These are phyloP conservation scores for Scheffersomyces titani DNA, from an alignment of 1,139 yeast species.

Conservation along the genomic window DNA sequence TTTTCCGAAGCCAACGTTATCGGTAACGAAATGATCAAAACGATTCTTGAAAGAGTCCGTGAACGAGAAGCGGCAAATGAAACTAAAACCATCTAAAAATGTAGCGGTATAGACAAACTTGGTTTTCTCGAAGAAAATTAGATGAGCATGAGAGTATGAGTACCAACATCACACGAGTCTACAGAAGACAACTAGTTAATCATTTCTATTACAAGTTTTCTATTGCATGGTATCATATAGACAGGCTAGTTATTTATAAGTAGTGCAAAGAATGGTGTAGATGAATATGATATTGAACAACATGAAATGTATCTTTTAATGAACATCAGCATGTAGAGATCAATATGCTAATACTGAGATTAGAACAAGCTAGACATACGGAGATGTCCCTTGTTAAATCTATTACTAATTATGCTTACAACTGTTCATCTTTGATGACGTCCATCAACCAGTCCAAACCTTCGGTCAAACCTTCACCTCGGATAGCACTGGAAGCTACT, in stretches of 20 bases:
- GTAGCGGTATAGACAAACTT: background rate
- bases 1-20: conserved; percentile 83
- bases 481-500: conserved; percentile 93
- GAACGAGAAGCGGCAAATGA: conserved; percentile 30
- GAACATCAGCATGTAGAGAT: background rate
- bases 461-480: conserved; percentile 94
- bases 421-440: conserved; percentile 89
- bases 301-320: too few relatives aligned
- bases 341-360: background rate
- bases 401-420: conserved; percentile 28
- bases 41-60: conserved; percentile 60
- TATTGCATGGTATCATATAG: background rate
- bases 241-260: background rate
- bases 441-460: conserved; percentile 98
- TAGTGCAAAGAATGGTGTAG: background rate
- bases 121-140: background rate
- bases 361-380: background rate
- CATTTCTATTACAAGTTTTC: background rate
- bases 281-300: background rate
- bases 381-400: background rate
- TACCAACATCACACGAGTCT: background rate
- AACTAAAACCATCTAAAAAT: background rate
- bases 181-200: background rate
- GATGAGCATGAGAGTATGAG: background rate
- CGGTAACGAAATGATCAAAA: conserved; percentile 95